Evolutionary conservation across 2,329 filamentous ascomycete species (phyloP).

Genomic region (Exophiala sp.): DNA sequence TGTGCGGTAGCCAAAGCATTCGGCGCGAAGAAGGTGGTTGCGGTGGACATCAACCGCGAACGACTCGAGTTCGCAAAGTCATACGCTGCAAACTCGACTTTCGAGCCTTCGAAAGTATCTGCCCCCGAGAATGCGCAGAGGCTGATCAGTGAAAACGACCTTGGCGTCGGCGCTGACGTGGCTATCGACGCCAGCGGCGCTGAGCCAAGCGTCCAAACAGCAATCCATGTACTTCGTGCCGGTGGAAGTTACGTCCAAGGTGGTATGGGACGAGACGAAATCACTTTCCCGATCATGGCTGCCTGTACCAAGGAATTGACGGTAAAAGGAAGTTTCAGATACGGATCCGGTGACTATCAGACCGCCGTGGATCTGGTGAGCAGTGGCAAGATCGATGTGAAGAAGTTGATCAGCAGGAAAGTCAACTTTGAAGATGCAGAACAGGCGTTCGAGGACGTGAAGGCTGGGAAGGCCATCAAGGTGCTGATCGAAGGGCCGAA

Average conservation of each 20-base stretch:
- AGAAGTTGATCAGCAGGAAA: constrained; percentile 72
- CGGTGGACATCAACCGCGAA: constrained; percentile 77
- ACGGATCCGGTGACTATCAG: constrained; percentile 82
- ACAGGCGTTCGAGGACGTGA: constrained; percentile 81
- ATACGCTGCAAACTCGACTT: constrained; percentile 56
- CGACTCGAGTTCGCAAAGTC: constrained; percentile 74
- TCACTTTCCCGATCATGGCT: constrained; percentile 87
- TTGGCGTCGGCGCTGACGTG: constrained; percentile 67
- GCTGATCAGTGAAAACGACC: constrained; percentile 60
- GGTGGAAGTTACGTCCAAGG: constrained; percentile 80
- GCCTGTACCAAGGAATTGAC: constrained; percentile 87
- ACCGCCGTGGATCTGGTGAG: constrained; percentile 75
- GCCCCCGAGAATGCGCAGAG: constrained; percentile 71
- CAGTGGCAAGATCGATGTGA: constrained; percentile 66
- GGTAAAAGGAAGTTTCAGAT: constrained; percentile 83
- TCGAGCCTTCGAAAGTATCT: constrained; percentile 60
- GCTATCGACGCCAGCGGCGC: constrained; percentile 79
- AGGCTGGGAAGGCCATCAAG: constrained; percentile 65
- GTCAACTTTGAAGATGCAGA: constrained; percentile 81
- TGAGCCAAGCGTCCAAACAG: constrained; percentile 72
- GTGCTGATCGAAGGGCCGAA: constrained; percentile 42
- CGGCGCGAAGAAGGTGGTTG: constrained; percentile 80
- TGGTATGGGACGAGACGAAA: constrained; percentile 85
- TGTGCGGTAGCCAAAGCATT: constrained; percentile 80
- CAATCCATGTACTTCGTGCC: constrained; percentile 65